Base-by-base conservation (phyloP, 805 yeast species). In the Pichia gijzeniarum region DNA sequence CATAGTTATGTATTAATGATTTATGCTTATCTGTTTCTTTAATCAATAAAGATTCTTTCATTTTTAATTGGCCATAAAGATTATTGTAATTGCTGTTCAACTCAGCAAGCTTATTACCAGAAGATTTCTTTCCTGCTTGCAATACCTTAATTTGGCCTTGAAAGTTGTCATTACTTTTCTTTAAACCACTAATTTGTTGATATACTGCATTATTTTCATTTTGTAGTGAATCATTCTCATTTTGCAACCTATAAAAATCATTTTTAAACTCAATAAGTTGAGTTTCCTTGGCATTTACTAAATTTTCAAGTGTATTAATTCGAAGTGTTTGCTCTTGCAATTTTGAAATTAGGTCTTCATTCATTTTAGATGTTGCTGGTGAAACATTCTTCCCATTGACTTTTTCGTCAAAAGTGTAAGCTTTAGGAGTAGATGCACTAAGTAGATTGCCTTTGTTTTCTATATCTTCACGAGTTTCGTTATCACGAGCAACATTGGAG, bases 381-480 rank as follows among this genome's bases (percentile, higher is more conserved):
- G 34, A n/a, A 2, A 25, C 10, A 10, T 25, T 25, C 6, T 25
- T 25, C 10, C 10, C 28, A 7, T 25, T 25, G 28, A 25, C 28
- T 10, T 39, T 20, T 17, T 20, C 19, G 16, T 39, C 36, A 16
- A 20, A 6, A 8, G 43, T 39, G 19, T 44, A 39, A n/a, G 35
- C 10, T 30, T 44, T 44, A 12, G 47, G 47, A 3, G 47, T 44
- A 9, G 47, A 44, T 2, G 47, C 19, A 34, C 37, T 44, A 3
- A 44, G 20, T 17, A 39, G 28, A 19, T 35, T 18, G 13, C 21
- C 34, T 5, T 22, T 30, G 5, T 17, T 17, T 16, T 22, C 22
- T 19, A 16, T 41, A 3, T 35, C 22, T 16, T 32, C 32, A 28
- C 6, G 28, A 25, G 6, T 10, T 7, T 25, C 10, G 10, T 25